These are phyloP conservation scores for Xylariaceae sp. DNA, from an alignment of 2,329 filamentous ascomycete genomes.

Conservation along the genomic window DNA sequence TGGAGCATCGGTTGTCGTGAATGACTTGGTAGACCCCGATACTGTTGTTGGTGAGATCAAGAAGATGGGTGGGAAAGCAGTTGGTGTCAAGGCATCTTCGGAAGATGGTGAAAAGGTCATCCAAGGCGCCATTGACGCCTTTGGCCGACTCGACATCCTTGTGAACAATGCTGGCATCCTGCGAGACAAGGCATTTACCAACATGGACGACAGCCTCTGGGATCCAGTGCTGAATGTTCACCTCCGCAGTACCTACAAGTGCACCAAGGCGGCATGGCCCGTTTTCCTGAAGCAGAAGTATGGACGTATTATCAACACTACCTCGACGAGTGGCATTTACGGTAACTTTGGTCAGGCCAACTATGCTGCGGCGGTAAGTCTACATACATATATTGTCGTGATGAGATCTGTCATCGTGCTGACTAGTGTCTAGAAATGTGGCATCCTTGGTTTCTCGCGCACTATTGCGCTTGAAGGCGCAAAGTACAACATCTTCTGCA, in stretches of 20 bases:
- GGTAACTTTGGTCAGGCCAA: constrained; percentile 99
- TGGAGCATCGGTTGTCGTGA: constrained; percentile 84
- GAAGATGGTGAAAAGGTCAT: constrained; percentile 90
- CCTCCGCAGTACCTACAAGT: constrained; percentile 90
- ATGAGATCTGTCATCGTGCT: constrained; percentile 9
- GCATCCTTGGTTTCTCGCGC: constrained; percentile 92
- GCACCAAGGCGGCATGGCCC: constrained; percentile 96
- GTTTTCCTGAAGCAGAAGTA: constrained; percentile 99
- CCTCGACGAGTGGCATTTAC: constrained; percentile 95
- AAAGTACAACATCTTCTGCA: constrained; percentile 98
- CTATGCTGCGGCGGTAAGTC: constrained; percentile 79
- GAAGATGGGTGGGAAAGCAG: constrained; percentile 82
- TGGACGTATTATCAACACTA: constrained; percentile 93
- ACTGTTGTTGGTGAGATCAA: constrained; percentile 88
- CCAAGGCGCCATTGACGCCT: constrained; percentile 89
- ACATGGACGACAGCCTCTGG: constrained; percentile 96
- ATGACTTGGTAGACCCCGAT: constrained; percentile 92
- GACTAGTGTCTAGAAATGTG: constrained; percentile 60
- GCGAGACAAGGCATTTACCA: constrained; percentile 93
- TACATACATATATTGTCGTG: background rate
- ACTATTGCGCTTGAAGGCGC: constrained; percentile 87
- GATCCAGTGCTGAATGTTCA: constrained; percentile 90
- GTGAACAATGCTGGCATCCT: constrained; percentile 99
- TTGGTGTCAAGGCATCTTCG: constrained; percentile 88
- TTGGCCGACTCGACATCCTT: constrained; percentile 88